Conservation (phyloP, 306 rosid genomes). For the Medicago ruthenica region DNA sequence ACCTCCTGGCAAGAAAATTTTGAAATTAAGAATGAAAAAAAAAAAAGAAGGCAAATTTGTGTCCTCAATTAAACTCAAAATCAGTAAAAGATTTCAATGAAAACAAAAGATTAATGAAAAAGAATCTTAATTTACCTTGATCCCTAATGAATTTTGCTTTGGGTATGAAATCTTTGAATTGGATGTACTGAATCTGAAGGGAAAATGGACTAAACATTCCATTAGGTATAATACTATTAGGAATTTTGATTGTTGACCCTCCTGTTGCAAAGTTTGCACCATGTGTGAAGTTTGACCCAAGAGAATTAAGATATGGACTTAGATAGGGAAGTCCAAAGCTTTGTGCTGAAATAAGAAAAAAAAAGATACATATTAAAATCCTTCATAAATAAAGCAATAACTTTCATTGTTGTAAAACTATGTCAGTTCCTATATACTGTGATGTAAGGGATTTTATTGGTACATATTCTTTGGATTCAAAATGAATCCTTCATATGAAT, state of each 20-base stretch:
- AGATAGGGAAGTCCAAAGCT: constrained; percentile 45
- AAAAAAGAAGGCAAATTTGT: not conserved
- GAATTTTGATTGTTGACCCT: constrained; percentile 52
- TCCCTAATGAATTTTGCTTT: constrained; percentile 33
- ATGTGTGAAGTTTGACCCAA: constrained; percentile 45
- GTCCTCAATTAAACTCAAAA: not conserved
- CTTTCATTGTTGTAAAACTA: too few species aligned
- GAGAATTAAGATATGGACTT: constrained; percentile 56
- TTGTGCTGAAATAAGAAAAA: constrained; percentile 43
- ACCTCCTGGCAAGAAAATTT: not conserved
- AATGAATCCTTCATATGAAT: too few species aligned
- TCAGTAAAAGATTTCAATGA: not conserved
- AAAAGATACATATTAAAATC: too few species aligned
- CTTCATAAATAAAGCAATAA: too few species aligned
- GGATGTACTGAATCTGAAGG: constrained; percentile 45
- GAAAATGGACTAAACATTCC: constrained; percentile 55
- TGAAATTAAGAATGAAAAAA: not conserved
- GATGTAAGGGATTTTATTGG: too few species aligned
- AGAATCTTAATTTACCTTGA: constrained; percentile 27
- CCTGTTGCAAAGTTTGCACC: constrained; percentile 50
- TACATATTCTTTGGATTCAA: too few species aligned
- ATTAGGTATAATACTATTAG: constrained; percentile 25
- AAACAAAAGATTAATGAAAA: not conserved
- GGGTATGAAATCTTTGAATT: constrained; percentile 44
- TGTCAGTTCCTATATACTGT: too few species aligned